Conservation (phyloP, 306 rosid species). For the Cucurbita pepo region DNA sequence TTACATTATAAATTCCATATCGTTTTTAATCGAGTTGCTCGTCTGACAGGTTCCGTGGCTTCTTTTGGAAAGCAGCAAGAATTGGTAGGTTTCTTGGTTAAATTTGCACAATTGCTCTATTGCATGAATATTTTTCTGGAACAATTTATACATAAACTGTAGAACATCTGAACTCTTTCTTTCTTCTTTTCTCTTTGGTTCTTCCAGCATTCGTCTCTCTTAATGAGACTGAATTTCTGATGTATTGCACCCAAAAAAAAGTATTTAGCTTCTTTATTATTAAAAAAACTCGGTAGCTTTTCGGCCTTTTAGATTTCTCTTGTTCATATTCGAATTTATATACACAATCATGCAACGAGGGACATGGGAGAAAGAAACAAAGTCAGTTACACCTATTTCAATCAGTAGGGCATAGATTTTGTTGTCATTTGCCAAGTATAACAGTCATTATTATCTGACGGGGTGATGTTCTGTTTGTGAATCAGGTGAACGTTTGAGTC, state of each 20-base stretch:
- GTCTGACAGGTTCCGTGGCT: constrained; percentile 43
- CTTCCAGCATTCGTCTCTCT: neutral
- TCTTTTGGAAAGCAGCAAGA: constrained; percentile 72
- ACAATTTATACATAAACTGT: too few relatives aligned
- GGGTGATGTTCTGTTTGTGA: constrained; percentile 10
- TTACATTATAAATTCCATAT: neutral
- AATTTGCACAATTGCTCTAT: neutral
- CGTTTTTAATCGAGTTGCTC: neutral
- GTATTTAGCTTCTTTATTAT: neutral
- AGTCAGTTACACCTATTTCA: neutral
- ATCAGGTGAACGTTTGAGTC: constrained; percentile 61
- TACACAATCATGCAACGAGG: neutral
- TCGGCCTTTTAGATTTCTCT: neutral
- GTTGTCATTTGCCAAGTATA: neutral
- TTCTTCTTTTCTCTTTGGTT: neutral
- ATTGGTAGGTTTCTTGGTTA: constrained; percentile 23
- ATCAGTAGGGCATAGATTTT: neutral
- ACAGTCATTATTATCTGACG: neutral
- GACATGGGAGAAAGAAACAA: neutral
- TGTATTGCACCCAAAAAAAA: neutral
- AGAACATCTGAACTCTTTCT: neutral
- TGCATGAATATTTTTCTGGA: neutral
- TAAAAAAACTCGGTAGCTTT: neutral
- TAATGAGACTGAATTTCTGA: neutral
- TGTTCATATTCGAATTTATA: neutral